These are phyloP conservation scores for Talaromyces islandicus DNA, from an alignment of 2,329 filamentous ascomycete species.

Conservation along the genomic window DNA sequence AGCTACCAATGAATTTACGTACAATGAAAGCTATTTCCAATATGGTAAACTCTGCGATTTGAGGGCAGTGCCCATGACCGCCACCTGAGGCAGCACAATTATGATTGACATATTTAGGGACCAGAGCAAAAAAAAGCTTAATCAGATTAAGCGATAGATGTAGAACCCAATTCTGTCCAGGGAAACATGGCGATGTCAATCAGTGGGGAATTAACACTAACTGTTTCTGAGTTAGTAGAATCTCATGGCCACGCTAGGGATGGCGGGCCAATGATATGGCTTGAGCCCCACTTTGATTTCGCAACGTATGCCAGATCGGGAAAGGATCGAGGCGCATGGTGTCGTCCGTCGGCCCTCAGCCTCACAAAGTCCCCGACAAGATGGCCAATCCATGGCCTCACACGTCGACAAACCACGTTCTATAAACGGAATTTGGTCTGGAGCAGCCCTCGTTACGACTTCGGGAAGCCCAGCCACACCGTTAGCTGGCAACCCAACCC, in stretches of 20 bases:
- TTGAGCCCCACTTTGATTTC: not conserved
- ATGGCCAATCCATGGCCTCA: not conserved
- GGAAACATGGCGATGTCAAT: not conserved
- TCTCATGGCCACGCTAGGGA: not conserved
- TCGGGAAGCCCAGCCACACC: not conserved
- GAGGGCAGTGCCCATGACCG: not conserved
- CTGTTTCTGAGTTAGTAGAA: not conserved
- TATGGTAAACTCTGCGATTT: constrained; percentile 4
- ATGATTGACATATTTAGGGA: not conserved
- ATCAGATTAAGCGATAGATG: not conserved
- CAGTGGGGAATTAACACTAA: not conserved
- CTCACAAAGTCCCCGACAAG: not conserved
- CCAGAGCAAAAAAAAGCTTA: not conserved
- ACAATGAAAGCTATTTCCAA: constrained; percentile 3
- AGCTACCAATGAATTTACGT: not conserved
- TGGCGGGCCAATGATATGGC: not conserved
- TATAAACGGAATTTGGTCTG: not conserved
- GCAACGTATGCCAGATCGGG: not conserved
- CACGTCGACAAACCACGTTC: not conserved
- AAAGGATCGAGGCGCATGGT: not conserved
- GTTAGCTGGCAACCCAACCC: not conserved
- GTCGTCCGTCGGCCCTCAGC: not conserved
- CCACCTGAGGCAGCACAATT: not conserved
- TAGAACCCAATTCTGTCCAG: not conserved
- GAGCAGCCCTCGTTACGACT: not conserved